These are phyloP conservation scores for Poterioochromonas sp. DNA, from an alignment of 352 stramenopile species.

Conservation along the genomic window DNA sequence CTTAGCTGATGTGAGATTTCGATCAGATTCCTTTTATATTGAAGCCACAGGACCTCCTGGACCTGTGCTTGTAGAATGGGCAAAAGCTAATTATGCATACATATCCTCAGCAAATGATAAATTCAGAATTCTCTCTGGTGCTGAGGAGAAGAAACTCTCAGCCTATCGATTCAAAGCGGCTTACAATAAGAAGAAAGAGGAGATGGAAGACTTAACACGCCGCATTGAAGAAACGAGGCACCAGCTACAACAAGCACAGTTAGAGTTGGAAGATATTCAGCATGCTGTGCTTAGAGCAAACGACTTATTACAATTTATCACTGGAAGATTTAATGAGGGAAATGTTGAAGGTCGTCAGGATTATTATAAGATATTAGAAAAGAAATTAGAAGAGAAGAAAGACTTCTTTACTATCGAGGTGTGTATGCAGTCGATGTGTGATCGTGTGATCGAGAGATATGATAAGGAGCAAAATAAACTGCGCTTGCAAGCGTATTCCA, in stretches of 20 bases:
- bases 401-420: constrained; percentile 9
- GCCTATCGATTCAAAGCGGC: constrained; percentile 1
- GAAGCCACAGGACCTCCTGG: background rate
- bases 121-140: background rate
- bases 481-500: background rate
- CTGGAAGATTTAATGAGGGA: background rate
- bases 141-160: background rate
- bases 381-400: constrained; percentile 20
- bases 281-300: constrained; percentile 12
- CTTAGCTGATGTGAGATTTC: constrained; percentile 20
- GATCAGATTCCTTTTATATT: constrained; percentile 17
- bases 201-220: background rate
- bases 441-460: background rate
- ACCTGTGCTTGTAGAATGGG: constrained; percentile 20
- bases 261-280: constrained; percentile 7
- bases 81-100: constrained; percentile 31
- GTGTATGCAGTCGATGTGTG: background rate
- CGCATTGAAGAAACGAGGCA: background rate
- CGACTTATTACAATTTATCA: constrained; percentile 28
- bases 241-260: background rate
- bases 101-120: background rate
- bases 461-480: constrained; percentile 12
- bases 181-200: background rate
- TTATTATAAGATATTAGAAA: constrained; percentile 32
- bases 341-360: background rate